Conservation (phyloP, 179 eudicot species). For the Corrigiola litoralis region DNA sequence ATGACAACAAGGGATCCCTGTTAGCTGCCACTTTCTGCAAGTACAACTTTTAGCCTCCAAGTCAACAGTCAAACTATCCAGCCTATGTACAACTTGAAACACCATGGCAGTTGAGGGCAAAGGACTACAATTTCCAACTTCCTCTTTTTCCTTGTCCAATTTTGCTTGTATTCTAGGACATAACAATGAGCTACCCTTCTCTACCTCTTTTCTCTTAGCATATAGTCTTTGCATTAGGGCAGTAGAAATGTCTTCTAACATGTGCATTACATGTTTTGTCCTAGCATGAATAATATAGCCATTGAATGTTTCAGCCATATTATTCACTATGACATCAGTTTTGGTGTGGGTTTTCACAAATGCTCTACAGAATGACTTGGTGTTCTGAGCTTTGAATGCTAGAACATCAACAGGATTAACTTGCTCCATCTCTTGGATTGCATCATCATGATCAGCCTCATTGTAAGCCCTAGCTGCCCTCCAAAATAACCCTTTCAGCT, state of each 20-base stretch:
- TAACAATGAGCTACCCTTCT: neutral
- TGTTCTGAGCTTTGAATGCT: neutral
- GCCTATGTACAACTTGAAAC: neutral
- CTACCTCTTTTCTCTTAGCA: neutral
- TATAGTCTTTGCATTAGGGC: neutral
- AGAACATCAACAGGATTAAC: neutral
- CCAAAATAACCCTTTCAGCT: neutral
- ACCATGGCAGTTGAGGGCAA: neutral
- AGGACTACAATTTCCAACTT: neutral
- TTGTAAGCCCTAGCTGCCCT: neutral
- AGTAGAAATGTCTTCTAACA: neutral
- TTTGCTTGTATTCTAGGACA: neutral
- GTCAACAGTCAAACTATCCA: neutral
- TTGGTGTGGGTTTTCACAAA: neutral
- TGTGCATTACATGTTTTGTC: neutral
- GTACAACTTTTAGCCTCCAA: neutral
- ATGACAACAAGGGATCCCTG: neutral
- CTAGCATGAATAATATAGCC: neutral
- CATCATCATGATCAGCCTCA: neutral
- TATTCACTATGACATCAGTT: neutral
- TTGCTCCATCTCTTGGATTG: neutral
- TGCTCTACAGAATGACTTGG: neutral
- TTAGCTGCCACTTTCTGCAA: neutral
- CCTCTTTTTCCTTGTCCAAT: neutral
- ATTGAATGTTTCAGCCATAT: constrained; percentile 3